Percentiles rank a stretch among this genome's conserved stretches.
phyloP scores from a whole-genome alignment of 352 stramenopile genomes.

The Plasmopara muralis region DNA sequence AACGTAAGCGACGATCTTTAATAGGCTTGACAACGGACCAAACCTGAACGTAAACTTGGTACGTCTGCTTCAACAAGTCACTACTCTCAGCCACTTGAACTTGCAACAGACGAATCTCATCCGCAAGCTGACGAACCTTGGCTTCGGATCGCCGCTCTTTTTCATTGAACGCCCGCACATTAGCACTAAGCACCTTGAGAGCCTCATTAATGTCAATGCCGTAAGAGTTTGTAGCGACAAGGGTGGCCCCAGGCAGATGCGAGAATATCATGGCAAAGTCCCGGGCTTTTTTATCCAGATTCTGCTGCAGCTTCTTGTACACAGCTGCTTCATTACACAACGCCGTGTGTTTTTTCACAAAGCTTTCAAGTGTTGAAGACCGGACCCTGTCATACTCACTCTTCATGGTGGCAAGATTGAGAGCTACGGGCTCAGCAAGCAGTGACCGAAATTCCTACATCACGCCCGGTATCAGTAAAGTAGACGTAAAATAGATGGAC shows the following conservation, averaged over 20 bases:
- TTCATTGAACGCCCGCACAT: constrained; percentile 24
- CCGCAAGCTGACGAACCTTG: constrained; percentile 40
- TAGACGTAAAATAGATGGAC: not conserved
- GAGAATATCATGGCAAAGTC: constrained; percentile 32
- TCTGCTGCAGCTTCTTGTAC: constrained; percentile 55
- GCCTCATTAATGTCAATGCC: constrained; percentile 28
- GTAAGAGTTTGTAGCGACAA: constrained; percentile 14
- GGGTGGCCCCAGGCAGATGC: constrained; percentile 19
- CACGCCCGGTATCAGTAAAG: constrained; percentile 1
- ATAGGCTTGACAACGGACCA: not conserved
- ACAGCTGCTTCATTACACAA: constrained; percentile 40
- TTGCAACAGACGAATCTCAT: constrained; percentile 42
- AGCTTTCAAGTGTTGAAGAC: constrained; percentile 53
- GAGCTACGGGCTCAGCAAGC: constrained; percentile 55
- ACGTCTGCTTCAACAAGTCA: constrained; percentile 36
- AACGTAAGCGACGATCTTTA: not conserved
- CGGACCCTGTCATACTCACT: constrained; percentile 65
- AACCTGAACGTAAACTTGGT: constrained; percentile 59
- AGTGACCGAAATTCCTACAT: constrained; percentile 69
- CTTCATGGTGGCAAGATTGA: constrained; percentile 75
- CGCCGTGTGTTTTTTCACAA: constrained; percentile 38
- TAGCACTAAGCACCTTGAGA: constrained; percentile 21
- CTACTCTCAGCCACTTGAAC: constrained; percentile 26
- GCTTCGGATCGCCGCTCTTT: constrained; percentile 34
- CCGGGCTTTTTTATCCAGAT: constrained; percentile 43